These are phyloP conservation scores for Triticum timopheevii DNA, from an alignment of 176 grass and related monocot species.

Conservation along the genomic window DNA sequence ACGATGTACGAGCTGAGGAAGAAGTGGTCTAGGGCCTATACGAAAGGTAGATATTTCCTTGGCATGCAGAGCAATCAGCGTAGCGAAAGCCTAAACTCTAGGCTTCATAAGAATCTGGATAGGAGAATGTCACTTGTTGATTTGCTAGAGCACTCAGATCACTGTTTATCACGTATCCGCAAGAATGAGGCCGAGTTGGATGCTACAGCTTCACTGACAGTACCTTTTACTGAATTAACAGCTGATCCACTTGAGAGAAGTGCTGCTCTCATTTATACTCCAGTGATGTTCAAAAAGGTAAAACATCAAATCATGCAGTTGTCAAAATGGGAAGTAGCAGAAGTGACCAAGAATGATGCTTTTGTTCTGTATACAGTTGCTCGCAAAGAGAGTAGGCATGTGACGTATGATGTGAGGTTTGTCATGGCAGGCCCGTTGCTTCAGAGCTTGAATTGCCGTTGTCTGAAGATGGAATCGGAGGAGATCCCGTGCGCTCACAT, in stretches of 20 bases:
- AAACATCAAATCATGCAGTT: background rate
- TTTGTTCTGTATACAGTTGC: too few relatives aligned
- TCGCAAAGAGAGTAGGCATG: background rate
- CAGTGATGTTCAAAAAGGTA: slow-evolving; percentile 17
- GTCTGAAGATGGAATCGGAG: background rate
- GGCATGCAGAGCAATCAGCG: slow-evolving; percentile 24
- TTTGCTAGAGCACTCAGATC: slow-evolving; percentile 29
- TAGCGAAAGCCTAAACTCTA: slow-evolving; percentile 16
- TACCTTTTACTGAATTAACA: background rate
- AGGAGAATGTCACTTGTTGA: slow-evolving; percentile 7
- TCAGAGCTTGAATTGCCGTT: background rate
- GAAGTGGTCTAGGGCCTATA: slow-evolving; percentile 21
- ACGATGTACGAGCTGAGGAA: slow-evolving; percentile 24
- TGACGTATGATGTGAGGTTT: background rate
- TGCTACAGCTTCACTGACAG: background rate
- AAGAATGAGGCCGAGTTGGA: slow-evolving; percentile 23
- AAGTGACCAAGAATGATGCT: too few relatives aligned
- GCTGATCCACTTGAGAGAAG: slow-evolving; percentile 5
- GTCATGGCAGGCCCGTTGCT: background rate
- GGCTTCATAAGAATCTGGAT: slow-evolving; percentile 13
- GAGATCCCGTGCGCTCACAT: background rate
- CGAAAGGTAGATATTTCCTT: slow-evolving; percentile 19
- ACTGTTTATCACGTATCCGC: background rate
- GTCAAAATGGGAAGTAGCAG: too few relatives aligned
- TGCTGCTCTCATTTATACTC: slow-evolving; percentile 18